Evolutionary conservation across 345 rosid species (phyloP).

Genomic region (Orychophragmus violaceus): DNA sequence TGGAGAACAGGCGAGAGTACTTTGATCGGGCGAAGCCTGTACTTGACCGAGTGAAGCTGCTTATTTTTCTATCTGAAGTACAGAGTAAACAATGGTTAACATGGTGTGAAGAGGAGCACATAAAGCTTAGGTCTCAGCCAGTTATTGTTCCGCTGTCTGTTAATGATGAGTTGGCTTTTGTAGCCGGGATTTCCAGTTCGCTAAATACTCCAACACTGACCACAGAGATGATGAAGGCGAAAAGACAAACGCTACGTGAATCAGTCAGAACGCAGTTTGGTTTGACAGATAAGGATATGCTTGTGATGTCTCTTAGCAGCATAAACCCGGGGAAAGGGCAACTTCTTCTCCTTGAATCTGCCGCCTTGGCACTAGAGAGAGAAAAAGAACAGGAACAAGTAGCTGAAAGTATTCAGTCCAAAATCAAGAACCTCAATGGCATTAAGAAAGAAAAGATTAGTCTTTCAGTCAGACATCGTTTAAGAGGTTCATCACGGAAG

Average conservation of each 20-base stretch:
- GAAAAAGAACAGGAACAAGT: constrained; percentile 21
- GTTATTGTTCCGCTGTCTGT: constrained; percentile 77
- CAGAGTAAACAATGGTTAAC: constrained; percentile 85
- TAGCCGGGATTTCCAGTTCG: constrained; percentile 72
- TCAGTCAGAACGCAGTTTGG: constrained; percentile 76
- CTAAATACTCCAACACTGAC: constrained; percentile 60
- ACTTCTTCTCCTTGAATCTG: constrained; percentile 79
- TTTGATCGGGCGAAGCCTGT: constrained; percentile 77
- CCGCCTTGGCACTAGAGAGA: constrained; percentile 39
- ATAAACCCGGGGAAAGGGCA: constrained; percentile 92
- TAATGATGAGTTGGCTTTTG: constrained; percentile 91
- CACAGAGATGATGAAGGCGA: constrained; percentile 59
- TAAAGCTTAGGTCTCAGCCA: constrained; percentile 82
- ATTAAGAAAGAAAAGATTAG: constrained; percentile 24
- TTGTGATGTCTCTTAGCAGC: constrained; percentile 87
- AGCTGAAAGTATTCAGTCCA: constrained; percentile 27
- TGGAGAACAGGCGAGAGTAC: constrained; percentile 92
- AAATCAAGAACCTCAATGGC: constrained; percentile 34
- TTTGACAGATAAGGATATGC: constrained; percentile 68
- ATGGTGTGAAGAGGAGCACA: constrained; percentile 80
- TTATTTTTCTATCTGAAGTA: constrained; percentile 71
- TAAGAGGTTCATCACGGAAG: constrained; percentile 56
- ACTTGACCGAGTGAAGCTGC: constrained; percentile 73
- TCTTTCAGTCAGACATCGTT: constrained; percentile 49
- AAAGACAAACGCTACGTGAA: constrained; percentile 50